Percentiles rank a stretch among this genome's conserved stretches.
phyloP scores from a whole-genome alignment of 2,329 filamentous ascomycete genomes.

The Cryphonectria radicalis region DNA sequence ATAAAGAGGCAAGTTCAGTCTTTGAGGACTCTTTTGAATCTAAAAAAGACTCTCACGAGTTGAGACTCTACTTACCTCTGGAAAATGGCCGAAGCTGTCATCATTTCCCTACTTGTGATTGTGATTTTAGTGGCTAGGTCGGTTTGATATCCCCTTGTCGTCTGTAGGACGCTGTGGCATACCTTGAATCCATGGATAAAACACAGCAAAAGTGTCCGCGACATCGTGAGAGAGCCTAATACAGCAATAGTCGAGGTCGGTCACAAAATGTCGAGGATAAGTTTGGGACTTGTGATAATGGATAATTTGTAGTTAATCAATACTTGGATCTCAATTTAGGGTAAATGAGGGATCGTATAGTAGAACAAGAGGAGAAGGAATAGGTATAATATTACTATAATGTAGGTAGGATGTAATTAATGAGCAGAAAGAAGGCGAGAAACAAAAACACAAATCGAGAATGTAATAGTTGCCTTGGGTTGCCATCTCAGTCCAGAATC shows the following conservation, averaged over 20 bases:
- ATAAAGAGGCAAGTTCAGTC: not conserved
- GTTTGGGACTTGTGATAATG: not conserved
- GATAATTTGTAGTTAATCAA: not conserved
- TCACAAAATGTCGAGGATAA: not conserved
- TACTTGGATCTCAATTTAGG: not conserved
- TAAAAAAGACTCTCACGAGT: too few relatives aligned
- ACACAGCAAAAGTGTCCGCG: constrained; percentile 67
- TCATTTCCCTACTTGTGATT: constrained; percentile 59
- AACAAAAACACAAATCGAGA: not conserved
- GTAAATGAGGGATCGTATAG: not conserved
- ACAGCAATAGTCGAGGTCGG: not conserved
- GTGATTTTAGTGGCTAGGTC: not conserved
- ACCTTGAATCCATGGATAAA: constrained; percentile 80
- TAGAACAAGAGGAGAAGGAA: not conserved
- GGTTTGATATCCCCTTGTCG: not conserved
- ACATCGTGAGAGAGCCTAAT: constrained; percentile 37
- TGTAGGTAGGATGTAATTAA: not conserved
- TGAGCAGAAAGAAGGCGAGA: not conserved
- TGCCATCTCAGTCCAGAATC: not conserved
- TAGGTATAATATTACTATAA: not conserved
- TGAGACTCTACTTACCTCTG: constrained; percentile 44
- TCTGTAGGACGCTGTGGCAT: constrained; percentile 12
- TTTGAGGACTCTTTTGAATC: not conserved
- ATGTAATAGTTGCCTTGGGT: not conserved
- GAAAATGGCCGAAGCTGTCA: constrained; percentile 71